Percentiles rank a stretch among this genome's conserved stretches.
Conservation (phyloP, 805 yeast genomes). For the Saturnispora dispora region DNA sequence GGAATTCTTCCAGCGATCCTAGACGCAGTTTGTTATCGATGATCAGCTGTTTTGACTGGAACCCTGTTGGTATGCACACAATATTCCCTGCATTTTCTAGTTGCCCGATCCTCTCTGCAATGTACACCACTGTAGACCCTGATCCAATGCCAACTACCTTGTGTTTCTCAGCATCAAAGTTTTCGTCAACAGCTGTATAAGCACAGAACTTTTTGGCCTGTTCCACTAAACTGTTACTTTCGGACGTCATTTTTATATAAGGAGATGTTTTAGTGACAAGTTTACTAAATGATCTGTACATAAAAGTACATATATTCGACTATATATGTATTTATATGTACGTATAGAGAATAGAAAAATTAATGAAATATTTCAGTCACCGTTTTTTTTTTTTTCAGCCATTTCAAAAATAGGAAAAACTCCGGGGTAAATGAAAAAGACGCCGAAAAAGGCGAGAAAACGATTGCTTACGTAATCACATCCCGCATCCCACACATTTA, state of each 20-base stretch:
- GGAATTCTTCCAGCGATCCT: slow-evolving; percentile 77
- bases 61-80: slow-evolving; percentile 91
- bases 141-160: slow-evolving; percentile 89
- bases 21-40: slow-evolving; percentile 68
- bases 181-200: slow-evolving; percentile 83
- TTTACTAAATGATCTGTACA: neutral
- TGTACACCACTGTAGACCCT: slow-evolving; percentile 95
- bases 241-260: slow-evolving; percentile 7
- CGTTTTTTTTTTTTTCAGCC: neutral
- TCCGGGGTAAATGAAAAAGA: neutral
- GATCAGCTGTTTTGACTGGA: slow-evolving; percentile 84
- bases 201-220: slow-evolving; percentile 87
- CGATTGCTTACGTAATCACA: neutral
- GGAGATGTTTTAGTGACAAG: neutral
- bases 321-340: neutral
- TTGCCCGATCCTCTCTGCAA: slow-evolving; percentile 88
- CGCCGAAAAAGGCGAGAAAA: too few relatives aligned
- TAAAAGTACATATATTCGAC: neutral
- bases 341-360: neutral
- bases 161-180: slow-evolving; percentile 51
- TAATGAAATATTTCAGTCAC: neutral
- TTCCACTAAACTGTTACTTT: slow-evolving; percentile 39
- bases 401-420: neutral
- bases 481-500: neutral
- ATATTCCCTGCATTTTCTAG: slow-evolving; percentile 42